These are phyloP conservation scores for Citrullus mucosospermus DNA, from an alignment of 306 rosid genomes.

Conservation along the genomic window DNA sequence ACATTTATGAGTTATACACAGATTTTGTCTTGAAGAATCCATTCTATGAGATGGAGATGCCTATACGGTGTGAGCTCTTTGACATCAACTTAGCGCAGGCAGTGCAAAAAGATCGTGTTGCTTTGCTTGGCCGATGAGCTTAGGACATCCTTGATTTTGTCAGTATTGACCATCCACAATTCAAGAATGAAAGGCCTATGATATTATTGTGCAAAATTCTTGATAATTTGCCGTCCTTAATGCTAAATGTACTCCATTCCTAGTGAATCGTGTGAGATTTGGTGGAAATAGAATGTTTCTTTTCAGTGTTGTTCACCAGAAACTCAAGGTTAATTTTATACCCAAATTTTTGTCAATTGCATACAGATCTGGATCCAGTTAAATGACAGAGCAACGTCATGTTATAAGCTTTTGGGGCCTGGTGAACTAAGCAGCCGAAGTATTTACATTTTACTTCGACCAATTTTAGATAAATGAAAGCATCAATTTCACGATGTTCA, in stretches of 20 bases:
- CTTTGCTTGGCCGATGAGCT: constrained; percentile 54
- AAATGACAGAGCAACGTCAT: neutral
- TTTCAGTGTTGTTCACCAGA: neutral
- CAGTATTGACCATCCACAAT: neutral
- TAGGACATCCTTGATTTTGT: neutral
- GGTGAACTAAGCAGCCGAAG: neutral
- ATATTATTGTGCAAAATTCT: neutral
- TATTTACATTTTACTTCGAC: neutral
- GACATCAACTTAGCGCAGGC: constrained; percentile 66
- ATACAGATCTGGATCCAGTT: neutral
- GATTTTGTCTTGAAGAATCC: constrained; percentile 93
- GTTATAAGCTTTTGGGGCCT: neutral
- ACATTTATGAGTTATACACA: constrained; percentile 62
- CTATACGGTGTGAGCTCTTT: constrained; percentile 84
- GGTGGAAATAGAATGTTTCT: neutral
- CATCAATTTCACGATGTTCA: neutral
- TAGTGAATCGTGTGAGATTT: neutral
- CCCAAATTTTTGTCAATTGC: neutral
- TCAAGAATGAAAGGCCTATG: neutral
- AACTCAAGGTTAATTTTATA: neutral
- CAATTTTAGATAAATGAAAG: neutral
- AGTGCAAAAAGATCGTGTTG: constrained; percentile 77
- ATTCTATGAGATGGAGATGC: constrained; percentile 99
- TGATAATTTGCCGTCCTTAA: neutral
- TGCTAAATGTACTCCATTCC: neutral